Evolutionary conservation across 2,329 filamentous ascomycete species (phyloP).

Genomic region (Fusarium poae): DNA sequence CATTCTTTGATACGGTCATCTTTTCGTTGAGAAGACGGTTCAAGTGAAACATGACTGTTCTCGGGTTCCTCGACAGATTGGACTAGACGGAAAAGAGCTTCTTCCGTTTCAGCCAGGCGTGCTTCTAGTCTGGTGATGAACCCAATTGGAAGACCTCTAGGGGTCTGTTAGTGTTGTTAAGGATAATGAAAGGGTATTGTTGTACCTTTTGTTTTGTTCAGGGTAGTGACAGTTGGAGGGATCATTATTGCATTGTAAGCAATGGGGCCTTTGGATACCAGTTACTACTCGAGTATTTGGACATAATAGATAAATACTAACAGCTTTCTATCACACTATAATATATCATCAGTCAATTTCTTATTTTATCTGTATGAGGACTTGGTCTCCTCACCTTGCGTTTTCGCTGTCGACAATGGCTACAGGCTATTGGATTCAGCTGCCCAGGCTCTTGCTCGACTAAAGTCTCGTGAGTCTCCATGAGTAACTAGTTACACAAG

Average conservation of each 20-base stretch:
- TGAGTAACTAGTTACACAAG: slow-evolving; percentile 21
- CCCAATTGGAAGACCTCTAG: slow-evolving; percentile 54
- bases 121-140: slow-evolving; percentile 57
- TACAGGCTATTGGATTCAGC: slow-evolving; percentile 52
- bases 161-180: not conserved
- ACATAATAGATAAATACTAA: not conserved
- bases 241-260: slow-evolving; percentile 50
- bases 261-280: slow-evolving; percentile 43
- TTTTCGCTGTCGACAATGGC: slow-evolving; percentile 52
- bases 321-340: slow-evolving; percentile 44
- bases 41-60: slow-evolving; percentile 7
- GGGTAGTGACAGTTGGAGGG: slow-evolving; percentile 52
- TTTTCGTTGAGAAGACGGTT: slow-evolving; percentile 41
- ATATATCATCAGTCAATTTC: not conserved
- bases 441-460: slow-evolving; percentile 24
- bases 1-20: slow-evolving; percentile 49
- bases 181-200: not conserved
- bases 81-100: slow-evolving; percentile 47
- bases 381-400: slow-evolving; percentile 46
- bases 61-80: slow-evolving; percentile 17
- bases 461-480: slow-evolving; percentile 29
- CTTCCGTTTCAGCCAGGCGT: slow-evolving; percentile 53
- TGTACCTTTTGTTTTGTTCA: slow-evolving; percentile 52
- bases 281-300: fast-evolving
- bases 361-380: fast-evolving